These are phyloP conservation scores for Xylaria bambusicola DNA, from an alignment of 495 filamentous ascomycete genomes.

Conservation along the genomic window DNA sequence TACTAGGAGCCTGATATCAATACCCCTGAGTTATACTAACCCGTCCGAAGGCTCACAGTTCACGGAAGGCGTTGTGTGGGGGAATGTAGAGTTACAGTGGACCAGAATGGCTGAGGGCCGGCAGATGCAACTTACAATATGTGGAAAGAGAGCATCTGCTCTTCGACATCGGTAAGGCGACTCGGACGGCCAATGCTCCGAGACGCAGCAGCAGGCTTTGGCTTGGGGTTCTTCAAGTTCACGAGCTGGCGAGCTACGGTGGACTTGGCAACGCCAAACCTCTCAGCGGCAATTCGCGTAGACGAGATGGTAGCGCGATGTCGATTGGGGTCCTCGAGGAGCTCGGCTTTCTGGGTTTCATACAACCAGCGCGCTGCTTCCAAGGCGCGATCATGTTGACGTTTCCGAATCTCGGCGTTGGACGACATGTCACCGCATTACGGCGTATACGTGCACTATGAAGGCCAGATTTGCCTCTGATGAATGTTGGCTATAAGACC, in stretches of 20 bases:
- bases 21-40: not conserved
- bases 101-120: no score
- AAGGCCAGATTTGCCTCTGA: no score
- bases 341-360: constrained; percentile 11
- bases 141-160: constrained; percentile 15
- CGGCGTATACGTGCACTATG: no score
- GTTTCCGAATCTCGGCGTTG: not conserved
- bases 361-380: constrained; percentile 12
- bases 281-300: not conserved
- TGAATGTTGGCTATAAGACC: not conserved
- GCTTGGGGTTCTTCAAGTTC: constrained; percentile 6
- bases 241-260: constrained; percentile 10
- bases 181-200: constrained; percentile 8
- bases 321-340: constrained; percentile 15
- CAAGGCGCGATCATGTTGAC: not conserved
- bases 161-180: constrained; percentile 10
- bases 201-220: not conserved
- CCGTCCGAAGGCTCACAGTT: not conserved
- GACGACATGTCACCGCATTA: not conserved
- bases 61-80: not conserved
- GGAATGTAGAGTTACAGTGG: no score
- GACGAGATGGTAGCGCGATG: constrained; percentile 9
- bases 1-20: not conserved
- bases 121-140: constrained; percentile 1
- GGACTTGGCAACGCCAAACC: constrained; percentile 9